Conservation (phyloP, 306 rosid species). For the Ochetophila trinervis region DNA sequence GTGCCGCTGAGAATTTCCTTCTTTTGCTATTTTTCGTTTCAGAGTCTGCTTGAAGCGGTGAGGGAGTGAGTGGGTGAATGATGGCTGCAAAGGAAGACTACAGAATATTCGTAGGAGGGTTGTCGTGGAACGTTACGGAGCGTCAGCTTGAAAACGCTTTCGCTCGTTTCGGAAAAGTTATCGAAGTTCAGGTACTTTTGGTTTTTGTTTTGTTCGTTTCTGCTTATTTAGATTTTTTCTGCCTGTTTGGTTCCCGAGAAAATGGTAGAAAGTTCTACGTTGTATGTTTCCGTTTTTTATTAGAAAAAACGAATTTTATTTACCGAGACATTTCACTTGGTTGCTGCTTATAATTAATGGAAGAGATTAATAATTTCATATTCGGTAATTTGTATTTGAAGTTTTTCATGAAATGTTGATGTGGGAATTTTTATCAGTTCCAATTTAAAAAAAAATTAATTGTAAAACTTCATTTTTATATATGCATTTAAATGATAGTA, state of each 20-base stretch:
- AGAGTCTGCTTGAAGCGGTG: not conserved
- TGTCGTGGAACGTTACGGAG: constrained; percentile 84
- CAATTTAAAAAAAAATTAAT: too few relatives aligned
- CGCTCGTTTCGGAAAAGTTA: constrained; percentile 72
- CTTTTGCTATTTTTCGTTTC: not conserved
- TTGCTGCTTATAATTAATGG: not conserved
- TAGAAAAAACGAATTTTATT: not conserved
- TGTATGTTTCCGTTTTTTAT: not conserved
- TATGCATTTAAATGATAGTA: too few relatives aligned
- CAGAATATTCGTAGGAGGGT: constrained; percentile 88
- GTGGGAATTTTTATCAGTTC: too few relatives aligned
- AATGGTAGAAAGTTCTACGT: not conserved
- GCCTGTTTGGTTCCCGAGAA: constrained; percentile 17
- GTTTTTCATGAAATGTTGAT: too few relatives aligned
- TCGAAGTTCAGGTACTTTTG: constrained; percentile 68
- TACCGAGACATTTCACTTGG: not conserved
- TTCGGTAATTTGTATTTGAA: not conserved
- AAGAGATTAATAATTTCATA: not conserved
- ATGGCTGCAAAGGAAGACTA: constrained; percentile 89
- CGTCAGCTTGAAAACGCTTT: constrained; percentile 87
- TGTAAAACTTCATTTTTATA: too few relatives aligned
- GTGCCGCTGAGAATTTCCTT: constrained; percentile 3
- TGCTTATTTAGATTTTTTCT: not conserved
- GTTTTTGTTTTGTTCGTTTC: not conserved
- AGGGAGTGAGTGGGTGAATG: constrained; percentile 8